A percentile compares a stretch with the other conserved stretches of the same genome.
phyloP scores from a whole-genome alignment of 2,329 filamentous ascomycete genomes.

The Paraconiothyrium sp. region DNA sequence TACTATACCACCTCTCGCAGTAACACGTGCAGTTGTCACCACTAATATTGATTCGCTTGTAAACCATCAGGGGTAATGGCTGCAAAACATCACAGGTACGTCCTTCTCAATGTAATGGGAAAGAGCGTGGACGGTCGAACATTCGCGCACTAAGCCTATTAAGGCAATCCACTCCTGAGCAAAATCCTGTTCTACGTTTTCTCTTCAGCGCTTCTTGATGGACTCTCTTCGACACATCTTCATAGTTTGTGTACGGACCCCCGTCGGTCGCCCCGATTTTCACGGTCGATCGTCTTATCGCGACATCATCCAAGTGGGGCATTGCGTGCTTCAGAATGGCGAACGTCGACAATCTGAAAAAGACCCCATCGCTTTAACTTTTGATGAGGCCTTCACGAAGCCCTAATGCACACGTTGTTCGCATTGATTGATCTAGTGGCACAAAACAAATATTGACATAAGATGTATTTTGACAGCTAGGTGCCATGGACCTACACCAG shows the following conservation, averaged over 20 bases:
- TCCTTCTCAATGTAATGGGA: no score
- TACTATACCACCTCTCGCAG: neutral
- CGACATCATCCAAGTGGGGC: constrained; percentile 4
- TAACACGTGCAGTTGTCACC: neutral
- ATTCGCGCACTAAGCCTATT: no score
- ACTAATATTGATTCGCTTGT: no score
- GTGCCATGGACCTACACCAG: neutral
- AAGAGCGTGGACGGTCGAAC: no score
- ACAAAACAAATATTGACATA: neutral
- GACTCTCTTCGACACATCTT: no score
- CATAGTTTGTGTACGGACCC: no score
- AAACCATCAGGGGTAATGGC: no score
- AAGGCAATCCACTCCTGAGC: no score
- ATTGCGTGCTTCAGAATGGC: neutral
- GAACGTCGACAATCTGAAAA: neutral
- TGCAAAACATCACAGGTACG: no score
- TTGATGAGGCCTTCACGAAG: neutral
- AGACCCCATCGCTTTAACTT: neutral
- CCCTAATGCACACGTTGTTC: neutral
- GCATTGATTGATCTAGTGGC: neutral
- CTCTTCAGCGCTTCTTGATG: no score
- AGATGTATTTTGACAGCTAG: neutral
- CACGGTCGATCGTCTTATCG: neutral
- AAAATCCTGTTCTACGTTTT: no score
- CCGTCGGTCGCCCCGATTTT: no score